Percentiles rank a stretch among this genome's conserved stretches.
Conservation (phyloP, 495 filamentous ascomycete genomes). For the Talaromyces liani region DNA sequence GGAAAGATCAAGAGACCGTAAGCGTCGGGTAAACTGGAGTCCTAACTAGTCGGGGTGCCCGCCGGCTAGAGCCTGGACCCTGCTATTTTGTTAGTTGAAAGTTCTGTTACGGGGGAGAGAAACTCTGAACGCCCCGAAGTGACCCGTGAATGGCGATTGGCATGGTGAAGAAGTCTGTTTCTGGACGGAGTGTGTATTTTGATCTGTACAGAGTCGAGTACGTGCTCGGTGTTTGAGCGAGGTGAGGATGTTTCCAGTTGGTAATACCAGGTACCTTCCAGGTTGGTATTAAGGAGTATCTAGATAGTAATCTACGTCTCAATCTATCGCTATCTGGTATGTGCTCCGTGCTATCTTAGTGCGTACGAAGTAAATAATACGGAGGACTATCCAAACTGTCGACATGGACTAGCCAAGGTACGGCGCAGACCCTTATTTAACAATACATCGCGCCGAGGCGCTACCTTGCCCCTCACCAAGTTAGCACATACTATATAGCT, state of each 20-base stretch:
- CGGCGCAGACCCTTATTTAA: not conserved
- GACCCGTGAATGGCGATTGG: not conserved
- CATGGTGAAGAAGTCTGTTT: not conserved
- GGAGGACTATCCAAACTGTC: not conserved
- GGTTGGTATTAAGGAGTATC: no score
- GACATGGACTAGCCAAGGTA: not conserved
- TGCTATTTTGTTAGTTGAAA: not conserved
- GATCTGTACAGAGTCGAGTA: not conserved
- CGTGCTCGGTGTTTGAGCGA: not conserved
- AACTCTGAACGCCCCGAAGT: not conserved
- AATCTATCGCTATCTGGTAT: not conserved
- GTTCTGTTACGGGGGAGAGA: not conserved
- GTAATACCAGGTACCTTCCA: no score
- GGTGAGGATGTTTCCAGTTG: not conserved
- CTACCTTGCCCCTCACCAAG: not conserved
- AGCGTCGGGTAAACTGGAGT: not conserved
- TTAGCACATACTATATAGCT: not conserved
- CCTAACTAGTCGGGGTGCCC: not conserved
- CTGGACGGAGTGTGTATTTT: not conserved
- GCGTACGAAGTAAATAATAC: not conserved
- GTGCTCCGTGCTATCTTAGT: not conserved
- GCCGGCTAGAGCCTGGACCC: constrained; percentile 1
- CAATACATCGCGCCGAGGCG: not conserved
- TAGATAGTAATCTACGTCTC: not conserved
- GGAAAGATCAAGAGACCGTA: not conserved